These are phyloP conservation scores for Venturiaceae sp. DNA, from an alignment of 2,329 filamentous ascomycete species.

Conservation along the genomic window DNA sequence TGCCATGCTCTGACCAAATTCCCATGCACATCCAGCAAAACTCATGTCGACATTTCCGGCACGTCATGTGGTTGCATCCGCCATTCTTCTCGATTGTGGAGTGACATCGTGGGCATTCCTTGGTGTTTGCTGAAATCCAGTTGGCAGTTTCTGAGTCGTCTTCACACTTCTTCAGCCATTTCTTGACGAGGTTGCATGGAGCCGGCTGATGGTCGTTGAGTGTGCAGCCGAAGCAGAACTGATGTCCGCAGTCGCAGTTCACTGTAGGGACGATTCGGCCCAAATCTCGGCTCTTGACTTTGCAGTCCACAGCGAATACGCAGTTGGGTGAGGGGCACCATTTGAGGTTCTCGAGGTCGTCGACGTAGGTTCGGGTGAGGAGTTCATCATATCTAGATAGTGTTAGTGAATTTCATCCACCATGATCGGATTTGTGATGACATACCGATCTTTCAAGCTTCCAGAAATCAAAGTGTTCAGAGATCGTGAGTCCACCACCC, in stretches of 20 bases:
- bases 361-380: conserved; percentile 88
- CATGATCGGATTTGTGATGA: too few species aligned
- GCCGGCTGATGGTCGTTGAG: conserved; percentile 86
- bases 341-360: conserved; percentile 90
- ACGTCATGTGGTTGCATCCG: conserved; percentile 97
- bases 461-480: conserved; percentile 62
- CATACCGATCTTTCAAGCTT: conserved; percentile 46
- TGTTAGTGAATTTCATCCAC: conserved; percentile 11
- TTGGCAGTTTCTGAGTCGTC: conserved; percentile 98
- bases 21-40: conserved; percentile 99
- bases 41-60: conserved; percentile 88
- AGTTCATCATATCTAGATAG: conserved; percentile 66
- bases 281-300: conserved; percentile 79
- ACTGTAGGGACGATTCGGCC: conserved; percentile 83
- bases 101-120: conserved; percentile 91
- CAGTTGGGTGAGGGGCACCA: conserved; percentile 99
- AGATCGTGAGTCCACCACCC: conserved; percentile 84
- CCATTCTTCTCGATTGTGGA: conserved; percentile 99
- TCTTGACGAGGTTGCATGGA: conserved; percentile 83
- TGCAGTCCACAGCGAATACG: conserved; percentile 82
- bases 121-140: conserved; percentile 98
- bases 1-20: conserved; percentile 95
- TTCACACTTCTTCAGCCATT: conserved; percentile 96
- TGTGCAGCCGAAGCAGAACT: conserved; percentile 93
- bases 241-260: conserved; percentile 70